These are phyloP conservation scores for Houttuynia cordata DNA, from an alignment of 164 flowering plant genomes.

Conservation along the genomic window DNA sequence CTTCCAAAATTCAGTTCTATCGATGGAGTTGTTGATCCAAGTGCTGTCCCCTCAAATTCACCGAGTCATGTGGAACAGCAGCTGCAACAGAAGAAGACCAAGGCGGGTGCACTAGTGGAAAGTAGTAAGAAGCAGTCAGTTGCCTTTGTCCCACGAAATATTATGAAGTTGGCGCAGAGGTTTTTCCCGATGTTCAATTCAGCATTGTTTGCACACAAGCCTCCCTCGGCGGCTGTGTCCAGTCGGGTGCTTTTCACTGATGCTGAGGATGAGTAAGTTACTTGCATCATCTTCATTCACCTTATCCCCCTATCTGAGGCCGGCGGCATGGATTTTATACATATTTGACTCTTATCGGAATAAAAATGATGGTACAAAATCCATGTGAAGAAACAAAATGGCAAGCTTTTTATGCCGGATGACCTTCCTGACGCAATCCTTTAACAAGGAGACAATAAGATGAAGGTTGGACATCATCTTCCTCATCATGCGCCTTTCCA, in stretches of 20 bases:
- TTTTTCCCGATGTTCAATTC: constrained; percentile 74
- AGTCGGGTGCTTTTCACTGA: constrained; percentile 92
- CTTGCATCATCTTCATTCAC: too few relatives aligned
- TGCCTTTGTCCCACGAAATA: constrained; percentile 67
- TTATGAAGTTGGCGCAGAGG: constrained; percentile 51
- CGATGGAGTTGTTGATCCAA: constrained; percentile 14
- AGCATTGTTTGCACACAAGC: constrained; percentile 87
- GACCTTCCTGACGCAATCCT: too few relatives aligned
- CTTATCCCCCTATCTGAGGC: too few relatives aligned
- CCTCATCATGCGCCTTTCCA: too few relatives aligned
- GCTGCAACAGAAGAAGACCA: constrained; percentile 44
- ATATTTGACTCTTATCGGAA: too few relatives aligned
- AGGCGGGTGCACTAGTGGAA: constrained; percentile 85
- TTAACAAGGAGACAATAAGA: too few relatives aligned
- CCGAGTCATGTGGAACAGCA: constrained; percentile 14
- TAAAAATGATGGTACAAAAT: too few relatives aligned
- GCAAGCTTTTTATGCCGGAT: too few relatives aligned
- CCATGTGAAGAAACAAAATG: too few relatives aligned
- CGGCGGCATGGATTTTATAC: too few relatives aligned
- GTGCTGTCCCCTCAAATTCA: constrained; percentile 11
- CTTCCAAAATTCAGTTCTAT: constrained; percentile 18
- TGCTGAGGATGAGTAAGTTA: constrained; percentile 89
- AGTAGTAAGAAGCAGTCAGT: constrained; percentile 71
- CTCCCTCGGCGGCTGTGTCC: constrained; percentile 59
- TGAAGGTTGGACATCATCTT: too few relatives aligned